Evolutionary conservation across 2,329 filamentous ascomycete genomes (phyloP).

Genomic region (Arthrobotrys sphaeroides): DNA sequence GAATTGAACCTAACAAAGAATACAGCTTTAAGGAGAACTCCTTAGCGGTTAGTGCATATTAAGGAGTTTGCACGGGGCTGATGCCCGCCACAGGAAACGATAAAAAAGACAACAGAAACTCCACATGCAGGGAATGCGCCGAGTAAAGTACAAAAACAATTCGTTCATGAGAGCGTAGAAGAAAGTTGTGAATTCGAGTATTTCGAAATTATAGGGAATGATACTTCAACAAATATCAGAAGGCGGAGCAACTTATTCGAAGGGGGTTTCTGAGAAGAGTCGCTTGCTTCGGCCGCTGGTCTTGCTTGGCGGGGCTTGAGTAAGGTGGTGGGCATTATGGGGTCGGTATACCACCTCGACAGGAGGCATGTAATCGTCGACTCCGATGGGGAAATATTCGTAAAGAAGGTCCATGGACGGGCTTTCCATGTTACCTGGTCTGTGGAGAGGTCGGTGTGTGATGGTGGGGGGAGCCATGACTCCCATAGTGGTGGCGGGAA

Average conservation of each 20-base stretch:
- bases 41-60: not conserved
- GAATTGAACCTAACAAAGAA: conserved; percentile 12
- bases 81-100: not conserved
- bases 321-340: conserved; percentile 49
- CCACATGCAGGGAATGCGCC: conserved; percentile 48
- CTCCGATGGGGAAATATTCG: conserved; percentile 49
- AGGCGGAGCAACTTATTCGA: conserved; percentile 11
- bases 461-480: conserved; percentile 36
- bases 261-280: conserved; percentile 50
- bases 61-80: not conserved
- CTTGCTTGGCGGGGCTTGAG: conserved; percentile 39
- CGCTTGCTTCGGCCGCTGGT: conserved; percentile 47
- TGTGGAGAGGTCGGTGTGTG: conserved; percentile 13
- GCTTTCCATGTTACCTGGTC: conserved; percentile 16
- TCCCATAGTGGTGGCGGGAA: conserved; percentile 22
- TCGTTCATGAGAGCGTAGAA: not conserved
- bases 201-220: not conserved
- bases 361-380: conserved; percentile 48
- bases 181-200: not conserved
- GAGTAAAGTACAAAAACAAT: conserved; percentile 33
- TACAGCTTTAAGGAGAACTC: conserved; percentile 6
- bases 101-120: conserved; percentile 30
- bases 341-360: conserved; percentile 49
- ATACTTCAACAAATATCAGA: not conserved
- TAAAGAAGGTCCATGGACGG: conserved; percentile 52